Conservation (phyloP, 345 rosid genomes). For the Pseudoturritis turrita region DNA sequence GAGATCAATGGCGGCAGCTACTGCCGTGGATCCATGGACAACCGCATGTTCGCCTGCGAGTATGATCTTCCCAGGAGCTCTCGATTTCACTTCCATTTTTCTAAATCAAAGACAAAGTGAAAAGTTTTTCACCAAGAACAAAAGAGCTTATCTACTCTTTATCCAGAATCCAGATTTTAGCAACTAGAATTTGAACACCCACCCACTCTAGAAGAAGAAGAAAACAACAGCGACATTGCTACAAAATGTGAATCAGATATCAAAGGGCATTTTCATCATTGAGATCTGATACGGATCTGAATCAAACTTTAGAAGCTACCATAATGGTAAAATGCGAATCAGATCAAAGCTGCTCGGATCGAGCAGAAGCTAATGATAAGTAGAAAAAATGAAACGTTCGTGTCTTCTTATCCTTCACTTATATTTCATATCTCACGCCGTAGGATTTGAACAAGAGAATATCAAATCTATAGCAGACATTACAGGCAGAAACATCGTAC, state of each 20-base stretch:
- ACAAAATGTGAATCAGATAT: conserved; percentile 8
- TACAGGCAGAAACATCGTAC: conserved; percentile 12
- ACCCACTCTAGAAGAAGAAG: not conserved
- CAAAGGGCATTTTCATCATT: not conserved
- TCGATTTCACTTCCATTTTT: conserved; percentile 82
- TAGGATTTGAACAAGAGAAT: not conserved
- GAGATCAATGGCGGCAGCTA: conserved; percentile 89
- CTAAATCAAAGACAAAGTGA: conserved; percentile 3
- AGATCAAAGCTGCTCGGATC: conserved; percentile 14
- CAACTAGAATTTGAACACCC: not conserved
- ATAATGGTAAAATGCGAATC: too few species aligned
- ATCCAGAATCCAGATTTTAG: not conserved
- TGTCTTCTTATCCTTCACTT: not conserved
- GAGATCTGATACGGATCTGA: conserved; percentile 18
- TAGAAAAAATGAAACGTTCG: not conserved
- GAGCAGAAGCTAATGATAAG: not conserved
- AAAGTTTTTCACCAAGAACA: not conserved
- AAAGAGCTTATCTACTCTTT: not conserved
- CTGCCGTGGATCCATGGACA: conserved; percentile 91
- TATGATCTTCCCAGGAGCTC: conserved; percentile 95
- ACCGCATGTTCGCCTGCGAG: conserved; percentile 96
- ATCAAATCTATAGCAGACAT: not conserved
- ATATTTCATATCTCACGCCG: not conserved
- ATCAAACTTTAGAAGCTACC: too few species aligned
- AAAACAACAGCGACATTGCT: not conserved